Percentiles rank a stretch among this genome's conserved stretches.
Conservation (phyloP, 1,284 basidiomycete genomes). For the Apiotrichum gracile region DNA sequence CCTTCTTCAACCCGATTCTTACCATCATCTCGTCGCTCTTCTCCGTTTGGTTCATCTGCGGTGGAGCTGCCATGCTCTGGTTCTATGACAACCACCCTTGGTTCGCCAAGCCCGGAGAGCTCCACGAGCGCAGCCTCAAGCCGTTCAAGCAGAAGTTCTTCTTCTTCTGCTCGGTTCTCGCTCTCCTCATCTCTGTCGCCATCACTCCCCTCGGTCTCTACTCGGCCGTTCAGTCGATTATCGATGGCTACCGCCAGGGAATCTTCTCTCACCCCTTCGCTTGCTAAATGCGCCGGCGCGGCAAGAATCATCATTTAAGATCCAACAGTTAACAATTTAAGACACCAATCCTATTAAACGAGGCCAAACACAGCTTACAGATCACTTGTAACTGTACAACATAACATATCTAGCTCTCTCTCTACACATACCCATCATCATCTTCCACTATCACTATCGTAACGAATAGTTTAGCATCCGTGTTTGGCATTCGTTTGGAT, state of each 20-base stretch:
- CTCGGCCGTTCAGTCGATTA: slow-evolving; percentile 37
- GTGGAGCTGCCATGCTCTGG: slow-evolving; percentile 36
- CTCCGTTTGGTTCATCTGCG: slow-evolving; percentile 40
- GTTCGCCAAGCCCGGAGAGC: slow-evolving; percentile 19
- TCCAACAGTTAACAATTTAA: neutral
- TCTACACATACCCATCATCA: neutral
- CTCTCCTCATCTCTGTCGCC: slow-evolving; percentile 25
- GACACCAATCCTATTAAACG: neutral
- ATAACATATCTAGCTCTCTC: neutral
- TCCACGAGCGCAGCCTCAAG: slow-evolving; percentile 10
- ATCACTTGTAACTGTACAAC: slow-evolving; percentile 1
- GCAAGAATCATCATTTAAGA: neutral
- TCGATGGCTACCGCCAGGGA: slow-evolving; percentile 30
- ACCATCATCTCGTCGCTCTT: slow-evolving; percentile 40
- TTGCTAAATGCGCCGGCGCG: slow-evolving; percentile 21
- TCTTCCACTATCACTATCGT: neutral
- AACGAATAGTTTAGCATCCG: neutral
- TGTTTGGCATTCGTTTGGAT: neutral
- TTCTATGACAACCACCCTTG: slow-evolving; percentile 29
- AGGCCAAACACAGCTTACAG: neutral
- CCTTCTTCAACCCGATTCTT: slow-evolving; percentile 44
- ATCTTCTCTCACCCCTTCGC: slow-evolving; percentile 37
- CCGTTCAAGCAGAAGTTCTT: slow-evolving; percentile 20
- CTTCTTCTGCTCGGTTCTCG: slow-evolving; percentile 13
- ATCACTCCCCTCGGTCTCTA: slow-evolving; percentile 41